These are phyloP conservation scores for Ambrosiella beaveri DNA, from an alignment of 2,329 filamentous ascomycete genomes.

Conservation along the genomic window DNA sequence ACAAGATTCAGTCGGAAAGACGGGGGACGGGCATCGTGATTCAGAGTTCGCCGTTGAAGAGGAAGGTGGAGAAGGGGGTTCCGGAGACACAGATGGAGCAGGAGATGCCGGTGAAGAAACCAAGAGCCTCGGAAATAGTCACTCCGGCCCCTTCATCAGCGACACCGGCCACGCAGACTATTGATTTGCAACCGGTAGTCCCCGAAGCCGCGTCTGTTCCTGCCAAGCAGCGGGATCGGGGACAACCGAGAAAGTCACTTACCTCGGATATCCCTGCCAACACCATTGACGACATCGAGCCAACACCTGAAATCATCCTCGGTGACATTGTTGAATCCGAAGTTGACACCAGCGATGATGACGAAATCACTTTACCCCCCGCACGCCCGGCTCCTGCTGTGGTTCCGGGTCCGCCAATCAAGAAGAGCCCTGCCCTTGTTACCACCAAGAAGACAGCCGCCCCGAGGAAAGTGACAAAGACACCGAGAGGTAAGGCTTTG, in stretches of 20 bases:
- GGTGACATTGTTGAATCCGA: neutral
- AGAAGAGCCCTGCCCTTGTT: too few relatives aligned
- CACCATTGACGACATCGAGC: neutral
- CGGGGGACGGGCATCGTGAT: neutral
- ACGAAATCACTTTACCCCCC: neutral
- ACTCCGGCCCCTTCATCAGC: neutral
- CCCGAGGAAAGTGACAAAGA: neutral
- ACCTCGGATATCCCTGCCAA: too few relatives aligned
- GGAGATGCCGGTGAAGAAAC: neutral
- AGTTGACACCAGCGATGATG: neutral
- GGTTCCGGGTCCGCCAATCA: too few relatives aligned
- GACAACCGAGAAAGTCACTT: too few relatives aligned
- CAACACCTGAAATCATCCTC: slow-evolving; percentile 1
- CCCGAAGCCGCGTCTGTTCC: neutral
- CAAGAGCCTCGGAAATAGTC: neutral
- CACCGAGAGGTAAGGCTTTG: neutral
- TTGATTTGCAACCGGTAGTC: neutral
- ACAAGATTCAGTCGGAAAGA: neutral
- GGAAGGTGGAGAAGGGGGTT: neutral
- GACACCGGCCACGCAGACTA: neutral
- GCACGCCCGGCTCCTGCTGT: neutral
- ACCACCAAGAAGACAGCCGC: neutral
- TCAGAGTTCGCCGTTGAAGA: neutral
- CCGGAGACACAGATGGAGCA: neutral
- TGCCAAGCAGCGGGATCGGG: too few relatives aligned